A percentile compares a stretch with the other conserved stretches of the same genome.
These are phyloP conservation scores for Dendrocalamus latiflorus DNA, from an alignment of 202 grass and related monocot genomes.

Conservation along the genomic window DNA sequence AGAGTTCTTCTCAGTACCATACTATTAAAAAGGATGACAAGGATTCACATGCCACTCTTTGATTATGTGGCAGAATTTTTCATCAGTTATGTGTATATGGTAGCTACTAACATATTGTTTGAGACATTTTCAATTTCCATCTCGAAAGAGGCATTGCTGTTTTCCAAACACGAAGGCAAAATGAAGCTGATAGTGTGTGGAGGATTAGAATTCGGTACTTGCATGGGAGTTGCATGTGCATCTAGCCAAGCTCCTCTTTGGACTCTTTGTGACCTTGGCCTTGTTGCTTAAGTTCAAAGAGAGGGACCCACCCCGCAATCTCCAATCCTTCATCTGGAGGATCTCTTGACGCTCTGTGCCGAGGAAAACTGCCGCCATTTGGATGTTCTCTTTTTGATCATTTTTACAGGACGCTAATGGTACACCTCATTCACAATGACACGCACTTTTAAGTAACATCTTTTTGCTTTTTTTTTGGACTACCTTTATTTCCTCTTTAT, in stretches of 20 bases:
- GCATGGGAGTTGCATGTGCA: background rate
- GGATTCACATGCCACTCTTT: background rate
- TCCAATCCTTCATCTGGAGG: background rate
- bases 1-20: background rate
- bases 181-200: background rate
- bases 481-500: background rate
- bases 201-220: background rate
- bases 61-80: background rate
- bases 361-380: background rate
- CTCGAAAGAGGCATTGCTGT: background rate
- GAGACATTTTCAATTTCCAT: background rate
- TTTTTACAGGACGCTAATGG: background rate
- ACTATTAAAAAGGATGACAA: background rate
- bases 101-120: too few relatives aligned
- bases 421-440: background rate
- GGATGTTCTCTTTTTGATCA: slow-evolving; percentile 1
- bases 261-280: background rate
- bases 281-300: slow-evolving; percentile 12
- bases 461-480: background rate
- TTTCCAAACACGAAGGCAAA: background rate
- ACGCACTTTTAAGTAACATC: background rate
- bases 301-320: background rate
- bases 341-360: slow-evolving; percentile 5
- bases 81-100: too few relatives aligned
- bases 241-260: background rate